Base-by-base conservation (phyloP, 73 alveolate genomes). In the Paramecium primaurelia region DNA sequence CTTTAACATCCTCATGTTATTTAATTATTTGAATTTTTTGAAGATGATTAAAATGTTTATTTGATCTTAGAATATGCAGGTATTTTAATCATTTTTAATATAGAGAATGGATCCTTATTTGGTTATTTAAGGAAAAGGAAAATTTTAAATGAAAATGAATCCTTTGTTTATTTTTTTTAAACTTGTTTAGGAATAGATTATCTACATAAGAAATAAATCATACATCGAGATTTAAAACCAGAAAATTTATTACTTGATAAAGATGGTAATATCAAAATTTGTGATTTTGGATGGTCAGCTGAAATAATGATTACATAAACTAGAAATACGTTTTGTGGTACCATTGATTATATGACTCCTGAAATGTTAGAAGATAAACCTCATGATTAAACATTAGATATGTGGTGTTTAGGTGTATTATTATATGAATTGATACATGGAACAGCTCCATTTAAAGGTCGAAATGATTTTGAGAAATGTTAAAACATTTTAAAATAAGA, bases 371-470 rank as follows among this genome's bases (percentile, higher is more conserved):
- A 64, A 5, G 84, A 64, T 12, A 34, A 64, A 64, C 51, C 42
- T 28, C 47, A 64, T 32, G 84, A 64, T 64, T 28, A 64, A 28
- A 2, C 42, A 64, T 20, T 34, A 4, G 84, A 64, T 64, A 64
- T 64, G 42, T 64, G 47, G 42, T 32, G 84, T 64, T 42, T 64
- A 11, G 84, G 99, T 18, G 92, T 97, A 20, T 92, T 97, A 36
- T 95, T 97, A 6, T 97, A 94, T 96, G 99, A 97, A 93, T 77
- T 97, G 60, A 83, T 95, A 6, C 98, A 97, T 59, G 99, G 99
- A 5, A 38, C 92, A 18, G 69, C 69, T 18, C 69, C 69, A 18
- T 54, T 54, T 54, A 54, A 54, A 54, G 69, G 69, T 54, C 69
- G 69, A 16, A 54, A 54, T 54, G 69, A 54, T 88, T 73, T 86